Percentiles rank a stretch among this genome's conserved stretches.
These are phyloP conservation scores for Pelargonium australe DNA, from an alignment of 441 rosid species.

Conservation along the genomic window DNA sequence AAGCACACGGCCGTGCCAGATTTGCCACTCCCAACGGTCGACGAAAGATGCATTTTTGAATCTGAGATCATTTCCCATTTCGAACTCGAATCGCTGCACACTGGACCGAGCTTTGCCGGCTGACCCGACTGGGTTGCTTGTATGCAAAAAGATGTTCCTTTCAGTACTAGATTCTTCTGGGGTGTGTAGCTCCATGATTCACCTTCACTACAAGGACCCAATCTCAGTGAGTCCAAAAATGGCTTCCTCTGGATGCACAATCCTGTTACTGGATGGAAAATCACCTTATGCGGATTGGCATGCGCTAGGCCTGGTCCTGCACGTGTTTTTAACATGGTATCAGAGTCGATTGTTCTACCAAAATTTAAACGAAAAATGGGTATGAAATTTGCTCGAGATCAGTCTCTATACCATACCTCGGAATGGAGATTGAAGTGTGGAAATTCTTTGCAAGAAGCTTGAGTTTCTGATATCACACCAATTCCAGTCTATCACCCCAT, in stretches of 20 bases:
- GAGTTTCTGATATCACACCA: conserved; percentile 57
- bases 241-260: conserved; percentile 49
- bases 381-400: neutral
- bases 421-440: conserved; percentile 55
- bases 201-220: conserved; percentile 59
- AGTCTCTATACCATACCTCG: conserved; percentile 29
- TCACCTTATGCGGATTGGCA: conserved; percentile 41
- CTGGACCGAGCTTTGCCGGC: conserved; percentile 35
- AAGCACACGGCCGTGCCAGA: conserved; percentile 35
- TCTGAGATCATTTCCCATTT: conserved; percentile 60
- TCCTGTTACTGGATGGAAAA: conserved; percentile 68
- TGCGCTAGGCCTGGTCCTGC: conserved; percentile 75
- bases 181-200: conserved; percentile 56
- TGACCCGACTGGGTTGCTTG: conserved; percentile 38
- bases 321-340: neutral
- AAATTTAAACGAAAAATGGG: neutral
- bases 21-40: conserved; percentile 31
- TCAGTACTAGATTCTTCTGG: conserved; percentile 30
- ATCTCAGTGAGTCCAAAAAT: conserved; percentile 31
- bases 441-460: conserved; percentile 44
- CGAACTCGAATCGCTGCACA: conserved; percentile 39
- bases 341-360: neutral
- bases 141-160: conserved; percentile 58
- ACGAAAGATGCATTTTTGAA: conserved; percentile 66
- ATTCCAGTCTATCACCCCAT: conserved; percentile 48